Evolutionary conservation across 352 stramenopile species (phyloP), one percentile per base, ranked within the genome.

Genomic region (Phytophthora chlamydospora): DNA sequence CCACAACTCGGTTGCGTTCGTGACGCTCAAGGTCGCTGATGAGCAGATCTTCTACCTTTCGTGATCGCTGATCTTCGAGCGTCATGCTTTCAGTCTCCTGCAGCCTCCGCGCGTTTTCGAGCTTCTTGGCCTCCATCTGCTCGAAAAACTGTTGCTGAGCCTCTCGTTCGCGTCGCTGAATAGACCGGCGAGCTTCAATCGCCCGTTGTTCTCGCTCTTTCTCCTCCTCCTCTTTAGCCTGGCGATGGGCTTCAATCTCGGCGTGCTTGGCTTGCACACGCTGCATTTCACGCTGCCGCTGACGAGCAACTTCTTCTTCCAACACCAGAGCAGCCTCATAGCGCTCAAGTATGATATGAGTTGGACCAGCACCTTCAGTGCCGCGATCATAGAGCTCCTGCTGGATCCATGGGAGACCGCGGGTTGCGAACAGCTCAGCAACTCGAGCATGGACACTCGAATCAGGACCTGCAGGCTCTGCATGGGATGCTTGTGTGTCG

Each of bases 321-420:
- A 66, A 16, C 0, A 48, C 43, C 0, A 91, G 56, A n/a, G 72
- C 71, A 6, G 65, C 50, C 31, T 90, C 53, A 33, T 80, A 89
- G 0, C 60, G 54, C 36, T 71, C 17, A 13, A 92, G 52, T 47
- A 94, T 85, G 16, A 50, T 31, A 8, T 71, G 58, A 0, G 69
- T 78, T 0, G 59, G 48, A 16, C 85, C 83, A 19, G 75, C 75
- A 0, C 83, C 78, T 41, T 94, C 83, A 19, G 90, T 50, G 1
- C 77, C 78, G 8, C 83, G 81, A 39, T 94, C 83, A 48, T 88
- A 89, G 8, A 94, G 75, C 50, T 94, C 85, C 59, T 94, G 85
- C 34, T 91, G 85, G 42, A 94, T 83, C 71, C 83, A 90, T 43
- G 88, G 76, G 32, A 92, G 62, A 0, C 85, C 83, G 4, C 76